Percentiles rank a stretch among this genome's conserved stretches.
Evolutionary conservation across 148 eudicot species (phyloP).

Genomic region (Rhododendron griersonianum): DNA sequence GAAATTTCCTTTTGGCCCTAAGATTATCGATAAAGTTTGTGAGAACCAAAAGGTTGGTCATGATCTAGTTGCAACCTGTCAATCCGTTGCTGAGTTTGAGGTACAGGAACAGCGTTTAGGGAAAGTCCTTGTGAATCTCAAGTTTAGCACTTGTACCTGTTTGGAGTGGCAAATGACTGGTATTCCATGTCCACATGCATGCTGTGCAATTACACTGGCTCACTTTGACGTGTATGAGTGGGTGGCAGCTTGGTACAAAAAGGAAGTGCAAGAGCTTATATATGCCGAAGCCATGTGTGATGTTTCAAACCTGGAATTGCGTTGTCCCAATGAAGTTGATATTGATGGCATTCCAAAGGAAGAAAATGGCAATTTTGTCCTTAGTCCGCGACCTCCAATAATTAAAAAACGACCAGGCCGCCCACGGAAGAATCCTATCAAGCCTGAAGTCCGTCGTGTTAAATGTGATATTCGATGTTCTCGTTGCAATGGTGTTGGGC

Average conservation of each 20-base stretch:
- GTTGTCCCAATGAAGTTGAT: neutral
- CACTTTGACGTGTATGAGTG: neutral
- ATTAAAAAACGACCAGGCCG: constrained; percentile 1
- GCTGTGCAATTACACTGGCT: constrained; percentile 3
- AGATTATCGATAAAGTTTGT: neutral
- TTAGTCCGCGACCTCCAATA: neutral
- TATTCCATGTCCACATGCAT: constrained; percentile 6
- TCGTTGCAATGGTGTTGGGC: constrained; percentile 7
- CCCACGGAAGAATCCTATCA: neutral
- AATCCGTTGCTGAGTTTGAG: neutral
- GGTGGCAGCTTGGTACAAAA: constrained; percentile 10
- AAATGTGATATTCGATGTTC: neutral
- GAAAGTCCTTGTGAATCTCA: constrained; percentile 9
- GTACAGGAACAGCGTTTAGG: constrained; percentile 2
- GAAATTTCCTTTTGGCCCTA: constrained; percentile 1
- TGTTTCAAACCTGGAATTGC: constrained; percentile 1
- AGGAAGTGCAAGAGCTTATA: neutral
- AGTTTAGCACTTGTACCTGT: neutral
- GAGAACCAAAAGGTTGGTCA: constrained; percentile 11
- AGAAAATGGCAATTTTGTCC: neutral
- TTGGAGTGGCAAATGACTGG: constrained; percentile 15
- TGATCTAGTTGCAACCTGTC: neutral
- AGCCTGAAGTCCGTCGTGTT: neutral
- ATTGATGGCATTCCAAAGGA: neutral
- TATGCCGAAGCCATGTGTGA: neutral